phyloP scores from a whole-genome alignment of 306 rosid species.

The Medicago lupulina region DNA sequence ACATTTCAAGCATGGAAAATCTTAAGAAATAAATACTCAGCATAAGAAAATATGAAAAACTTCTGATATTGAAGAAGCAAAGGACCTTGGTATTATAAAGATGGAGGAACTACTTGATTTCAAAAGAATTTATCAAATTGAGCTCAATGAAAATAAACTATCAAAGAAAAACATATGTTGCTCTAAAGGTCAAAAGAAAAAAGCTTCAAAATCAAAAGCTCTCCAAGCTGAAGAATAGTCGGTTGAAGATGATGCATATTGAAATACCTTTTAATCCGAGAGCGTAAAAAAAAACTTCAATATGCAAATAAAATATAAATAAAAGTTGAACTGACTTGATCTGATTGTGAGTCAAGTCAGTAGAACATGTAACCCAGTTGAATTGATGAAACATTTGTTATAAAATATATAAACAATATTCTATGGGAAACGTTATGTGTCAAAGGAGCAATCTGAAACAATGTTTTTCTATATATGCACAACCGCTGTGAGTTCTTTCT shows the following conservation, averaged over 20 bases:
- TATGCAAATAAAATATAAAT: neutral
- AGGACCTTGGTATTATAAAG: neutral
- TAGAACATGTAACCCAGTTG: neutral
- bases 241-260: neutral
- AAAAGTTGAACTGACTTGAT: neutral
- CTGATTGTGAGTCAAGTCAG: too few relatives aligned
- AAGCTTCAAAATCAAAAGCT: neutral
- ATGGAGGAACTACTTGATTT: neutral
- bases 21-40: neutral
- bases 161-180: neutral
- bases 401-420: neutral
- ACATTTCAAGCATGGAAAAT: neutral
- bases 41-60: neutral
- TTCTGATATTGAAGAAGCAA: neutral
- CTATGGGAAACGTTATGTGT: conserved; percentile 19
- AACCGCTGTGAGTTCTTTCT: conserved; percentile 44
- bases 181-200: neutral
- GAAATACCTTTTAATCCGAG: neutral
- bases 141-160: neutral
- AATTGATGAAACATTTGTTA: conserved; percentile 24
- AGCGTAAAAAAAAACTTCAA: neutral
- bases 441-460: conserved; percentile 35
- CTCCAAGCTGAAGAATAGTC: neutral
- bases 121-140: neutral
- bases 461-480: conserved; percentile 47